Conservation (phyloP, 805 yeast species). For the Kodamaea neixiangensis region DNA sequence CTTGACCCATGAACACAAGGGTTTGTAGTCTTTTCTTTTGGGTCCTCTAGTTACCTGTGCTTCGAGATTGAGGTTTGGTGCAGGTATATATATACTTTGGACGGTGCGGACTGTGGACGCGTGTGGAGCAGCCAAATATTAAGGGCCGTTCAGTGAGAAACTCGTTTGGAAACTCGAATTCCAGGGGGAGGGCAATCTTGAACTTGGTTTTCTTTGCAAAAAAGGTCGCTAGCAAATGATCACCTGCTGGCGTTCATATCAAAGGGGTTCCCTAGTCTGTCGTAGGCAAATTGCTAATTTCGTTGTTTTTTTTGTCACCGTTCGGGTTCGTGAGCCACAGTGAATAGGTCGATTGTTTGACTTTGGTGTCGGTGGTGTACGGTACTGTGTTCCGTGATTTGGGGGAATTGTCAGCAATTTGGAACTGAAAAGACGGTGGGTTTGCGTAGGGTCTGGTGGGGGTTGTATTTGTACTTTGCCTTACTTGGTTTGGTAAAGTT, state of each 20-base stretch:
- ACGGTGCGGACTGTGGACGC: not conserved
- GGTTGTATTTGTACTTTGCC: not conserved
- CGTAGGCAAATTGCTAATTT: constrained; percentile 7
- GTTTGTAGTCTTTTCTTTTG: constrained; percentile 2
- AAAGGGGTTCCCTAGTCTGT: not conserved
- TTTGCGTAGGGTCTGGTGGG: not conserved
- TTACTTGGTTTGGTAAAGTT: not conserved
- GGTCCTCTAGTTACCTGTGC: not conserved
- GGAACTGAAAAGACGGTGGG: not conserved
- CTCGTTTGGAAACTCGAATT: not conserved
- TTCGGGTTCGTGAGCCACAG: constrained; percentile 9
- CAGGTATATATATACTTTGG: not conserved
- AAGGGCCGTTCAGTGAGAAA: not conserved
- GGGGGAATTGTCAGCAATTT: not conserved
- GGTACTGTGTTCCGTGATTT: not conserved
- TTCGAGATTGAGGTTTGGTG: not conserved
- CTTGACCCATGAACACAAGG: constrained; percentile 5
- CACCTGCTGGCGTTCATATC: constrained; percentile 1
- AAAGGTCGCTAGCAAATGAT: not conserved
- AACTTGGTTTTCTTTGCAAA: not conserved
- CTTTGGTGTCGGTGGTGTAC: not conserved
- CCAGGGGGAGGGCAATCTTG: not conserved
- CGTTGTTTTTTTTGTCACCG: constrained; percentile 6
- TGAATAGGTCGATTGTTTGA: not conserved
- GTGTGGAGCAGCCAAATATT: not conserved